These are phyloP conservation scores for Cladophialophora bantiana DNA, from an alignment of 2,329 filamentous ascomycete genomes.

Conservation along the genomic window DNA sequence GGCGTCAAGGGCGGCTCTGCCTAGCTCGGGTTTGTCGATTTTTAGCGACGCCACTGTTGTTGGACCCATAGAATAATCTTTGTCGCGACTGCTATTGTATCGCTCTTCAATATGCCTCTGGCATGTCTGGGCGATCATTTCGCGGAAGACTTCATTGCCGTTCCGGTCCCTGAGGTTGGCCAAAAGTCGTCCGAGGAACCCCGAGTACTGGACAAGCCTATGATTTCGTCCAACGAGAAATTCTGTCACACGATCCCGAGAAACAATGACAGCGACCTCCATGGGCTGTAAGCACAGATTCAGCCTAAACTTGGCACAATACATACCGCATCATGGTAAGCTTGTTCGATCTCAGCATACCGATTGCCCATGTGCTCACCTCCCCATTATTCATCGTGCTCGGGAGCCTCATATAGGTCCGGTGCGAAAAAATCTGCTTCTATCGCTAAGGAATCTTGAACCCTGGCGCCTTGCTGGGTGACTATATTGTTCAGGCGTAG, in stretches of 20 bases:
- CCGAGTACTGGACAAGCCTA: not conserved
- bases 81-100: not conserved
- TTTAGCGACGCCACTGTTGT: conserved; percentile 15
- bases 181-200: not conserved
- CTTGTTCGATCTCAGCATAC: conserved; percentile 10
- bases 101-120: conserved; percentile 13
- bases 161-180: not conserved
- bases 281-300: conserved; percentile 17
- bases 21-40: not conserved
- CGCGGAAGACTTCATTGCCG: conserved; percentile 16
- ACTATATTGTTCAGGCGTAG: not conserved
- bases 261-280: conserved; percentile 24
- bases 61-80: conserved; percentile 20
- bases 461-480: not conserved
- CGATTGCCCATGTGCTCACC: conserved; percentile 18
- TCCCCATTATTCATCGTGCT: conserved; percentile 13
- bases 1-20: not conserved
- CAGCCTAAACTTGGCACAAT: conserved; percentile 3
- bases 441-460: not conserved
- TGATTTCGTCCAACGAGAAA: conserved; percentile 1
- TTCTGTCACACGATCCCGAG: conserved; percentile 6
- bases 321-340: conserved; percentile 25
- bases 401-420: conserved; percentile 13
- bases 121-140: conserved; percentile 21
- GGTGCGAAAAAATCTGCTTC: not conserved